Conservation (phyloP, 768 basidiomycete genomes). For the Suillus plorans region DNA sequence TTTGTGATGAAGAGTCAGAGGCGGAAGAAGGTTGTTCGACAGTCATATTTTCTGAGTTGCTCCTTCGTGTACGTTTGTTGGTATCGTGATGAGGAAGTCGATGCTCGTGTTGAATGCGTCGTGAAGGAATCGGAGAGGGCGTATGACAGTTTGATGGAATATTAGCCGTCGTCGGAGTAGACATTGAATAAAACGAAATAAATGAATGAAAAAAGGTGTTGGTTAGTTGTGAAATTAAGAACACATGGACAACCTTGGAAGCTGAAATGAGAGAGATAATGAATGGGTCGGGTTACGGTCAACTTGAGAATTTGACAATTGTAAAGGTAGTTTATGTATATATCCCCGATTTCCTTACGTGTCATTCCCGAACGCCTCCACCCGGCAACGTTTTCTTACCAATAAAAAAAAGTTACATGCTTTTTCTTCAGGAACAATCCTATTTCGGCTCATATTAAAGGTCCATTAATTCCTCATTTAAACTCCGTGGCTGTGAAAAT, state of each 20-base stretch:
- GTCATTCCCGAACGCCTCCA: background rate
- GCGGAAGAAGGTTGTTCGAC: conserved; percentile 25
- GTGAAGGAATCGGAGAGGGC: conserved; percentile 17
- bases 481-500: conserved; percentile 15
- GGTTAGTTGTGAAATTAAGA: conserved; percentile 11
- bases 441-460: conserved; percentile 4
- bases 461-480: conserved; percentile 11
- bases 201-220: conserved; percentile 20
- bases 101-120: conserved; percentile 20
- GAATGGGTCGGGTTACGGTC: background rate
- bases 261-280: background rate
- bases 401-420: background rate
- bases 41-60: conserved; percentile 17
- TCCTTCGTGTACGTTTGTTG: conserved; percentile 21
- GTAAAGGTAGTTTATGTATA: background rate
- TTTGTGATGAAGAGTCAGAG: conserved; percentile 49
- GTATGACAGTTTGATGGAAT: conserved; percentile 17
- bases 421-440: conserved; percentile 7
- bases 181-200: conserved; percentile 27
- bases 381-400: too few species aligned
- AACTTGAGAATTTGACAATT: background rate
- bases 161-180: conserved; percentile 22
- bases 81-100: background rate
- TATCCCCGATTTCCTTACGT: conserved; percentile 8
- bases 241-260: conserved; percentile 14